phyloP scores from a whole-genome alignment of 73 alveolate species.

The Paramecium sonneborni region DNA sequence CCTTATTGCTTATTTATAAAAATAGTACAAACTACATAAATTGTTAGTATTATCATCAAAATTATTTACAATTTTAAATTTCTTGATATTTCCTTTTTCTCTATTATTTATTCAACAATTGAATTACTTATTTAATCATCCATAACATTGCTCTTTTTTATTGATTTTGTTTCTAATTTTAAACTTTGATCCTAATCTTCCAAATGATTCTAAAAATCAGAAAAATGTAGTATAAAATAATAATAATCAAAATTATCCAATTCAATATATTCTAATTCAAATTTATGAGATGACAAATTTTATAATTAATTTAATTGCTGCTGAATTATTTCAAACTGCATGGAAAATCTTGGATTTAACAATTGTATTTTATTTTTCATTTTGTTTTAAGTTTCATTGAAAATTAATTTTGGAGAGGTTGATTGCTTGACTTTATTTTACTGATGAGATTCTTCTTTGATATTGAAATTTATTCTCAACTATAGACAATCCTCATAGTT shows the following conservation, averaged over 20 bases:
- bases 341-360: background rate
- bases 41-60: background rate
- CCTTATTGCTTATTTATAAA: background rate
- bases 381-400: background rate
- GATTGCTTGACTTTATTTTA: background rate
- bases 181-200: background rate
- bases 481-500: background rate
- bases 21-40: background rate
- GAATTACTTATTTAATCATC: background rate
- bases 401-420: background rate
- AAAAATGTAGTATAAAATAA: background rate
- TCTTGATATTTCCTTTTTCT: background rate
- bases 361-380: background rate
- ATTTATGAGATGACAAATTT: background rate
- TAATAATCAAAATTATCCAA: background rate
- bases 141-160: background rate
- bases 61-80: background rate
- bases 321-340: background rate
- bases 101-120: background rate
- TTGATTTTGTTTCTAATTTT: background rate
- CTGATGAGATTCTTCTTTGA: background rate
- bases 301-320: background rate
- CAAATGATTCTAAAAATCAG: background rate
- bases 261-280: background rate
- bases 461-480: background rate